Base-by-base conservation (phyloP, 345 rosid species). In the Rubroshorea leprosula region DNA sequence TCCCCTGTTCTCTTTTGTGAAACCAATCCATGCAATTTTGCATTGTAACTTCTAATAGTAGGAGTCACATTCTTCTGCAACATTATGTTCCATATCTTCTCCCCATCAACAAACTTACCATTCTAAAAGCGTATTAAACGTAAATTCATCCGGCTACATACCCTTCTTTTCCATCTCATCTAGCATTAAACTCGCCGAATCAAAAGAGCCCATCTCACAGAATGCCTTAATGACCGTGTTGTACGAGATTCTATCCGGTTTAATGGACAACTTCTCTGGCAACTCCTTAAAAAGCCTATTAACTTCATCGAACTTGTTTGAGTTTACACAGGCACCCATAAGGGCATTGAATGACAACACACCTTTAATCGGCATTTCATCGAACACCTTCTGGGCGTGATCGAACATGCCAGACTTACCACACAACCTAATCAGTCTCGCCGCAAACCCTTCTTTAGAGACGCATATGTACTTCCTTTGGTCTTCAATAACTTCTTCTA, bases 271-370 rank as follows among this genome's bases (percentile, higher is more conserved):
- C 69, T 72, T 74, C 43, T 18, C 48, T 1, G 83, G 81, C 35
- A 83, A 55, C 67, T 75, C 85, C 38, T 61, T 71, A 26, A 79
- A 58, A 54, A 90, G 20, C 1, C 19, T 65, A 47, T 74, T 67
- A 19, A 79, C 56, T 73, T 70, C 49, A 60, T 78, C 81, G 12
- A 74, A 74, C 74, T 73, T 79, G 51, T 80, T 73, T 1, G 88
- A 63, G 57, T 78, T 75, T 31, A 83, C 74, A 55, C 72, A 83
- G 1, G 90, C 92, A 11, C 75, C 78, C 18, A 84, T 51, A 13
- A 89, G 70, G 0, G 86, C 77, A 49, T 86, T 89, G 68, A 80
- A 79, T 12, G 97, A 83, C 68, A 76, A 57, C 6, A 79, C 78
- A 3, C 39, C 79, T 82, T 10, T 66, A 0, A 67, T 69, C 1